Base-by-base conservation (phyloP, 805 yeast genomes). In the Pichia exigua region DNA sequence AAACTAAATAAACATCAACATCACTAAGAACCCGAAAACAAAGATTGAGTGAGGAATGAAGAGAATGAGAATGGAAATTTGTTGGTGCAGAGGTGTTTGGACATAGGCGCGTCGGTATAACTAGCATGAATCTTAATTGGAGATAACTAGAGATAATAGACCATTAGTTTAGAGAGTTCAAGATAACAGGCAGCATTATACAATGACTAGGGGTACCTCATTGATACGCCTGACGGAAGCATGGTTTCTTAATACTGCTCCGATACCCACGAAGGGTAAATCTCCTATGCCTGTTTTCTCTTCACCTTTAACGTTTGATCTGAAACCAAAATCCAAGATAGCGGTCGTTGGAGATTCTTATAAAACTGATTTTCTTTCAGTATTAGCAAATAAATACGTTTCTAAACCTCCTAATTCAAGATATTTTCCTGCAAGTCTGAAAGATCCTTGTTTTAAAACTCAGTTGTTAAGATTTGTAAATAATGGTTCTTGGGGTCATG, bases 351-450 rank as follows among this genome's bases (percentile, higher is more conserved):
- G 87, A 0, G 68, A 56, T 15, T 49, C 83, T 1, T 58, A 65
- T 27, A 86, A 83, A 65, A 66, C 82, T 0, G 73, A 72, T 20
- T 71, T 87, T 24, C 67, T 87, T 27, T 73, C 74, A 46, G 69
- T 77, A 0, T 54, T 87, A n/a, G 76, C 87, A 0, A 82, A 84
- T 3, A 73, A 77, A 44, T 76, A 71, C 57, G 56, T 78, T 9
- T 67, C 81, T 0, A 72, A 67, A 2, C 89, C 90, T 1, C 71
- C 81, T 0, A 58, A 69, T 2, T 66, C 82, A 0, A 66, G 90
- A 46, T 60, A 68, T 1, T 85, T 79, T 57, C 90, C 94, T 11
- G 62, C 70, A 39, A 68, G 74, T 13, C 50, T 59, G 4, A 70
- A 76, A 72, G 79, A 83, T 2, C 59, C 76, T 1, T 35, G 44